Evolutionary conservation across 108 stramenopile species (phyloP), one percentile per base, ranked within the genome.

Genomic region (Conticribra weissflogii): DNA sequence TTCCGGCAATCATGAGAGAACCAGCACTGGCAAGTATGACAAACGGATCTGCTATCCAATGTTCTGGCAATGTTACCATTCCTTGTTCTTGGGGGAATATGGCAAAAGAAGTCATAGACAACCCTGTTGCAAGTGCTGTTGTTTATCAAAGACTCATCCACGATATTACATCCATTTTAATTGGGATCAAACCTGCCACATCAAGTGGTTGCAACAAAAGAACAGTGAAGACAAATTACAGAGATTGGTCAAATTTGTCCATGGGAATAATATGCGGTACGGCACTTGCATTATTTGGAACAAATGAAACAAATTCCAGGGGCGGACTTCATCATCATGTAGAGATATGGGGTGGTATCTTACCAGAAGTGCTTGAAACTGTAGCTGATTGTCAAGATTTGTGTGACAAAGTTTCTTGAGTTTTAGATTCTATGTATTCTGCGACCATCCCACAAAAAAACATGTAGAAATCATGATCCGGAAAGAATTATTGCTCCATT

Each of bases 201-300:
- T 22, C 51, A 52, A 52, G 51, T 52, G 51, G 51, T 52, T 23
- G 44, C 31, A 59, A 59, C 25, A 59, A 59, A 22, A 59, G 57
- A 33, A 15, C 31, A 30, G 21, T 59, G 5, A 59, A 32, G 23
- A 59, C 57, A 59, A 21, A n/a, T 30, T 52, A 52, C 51, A 63
- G 44, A 8, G 28, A 25, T n/a, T 28, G 30, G 24, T 12, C 46
- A 16, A 30, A 63, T 28, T 41, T 21, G 4, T n/a, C 16, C 3
- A 51, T 2, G 16, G 44, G 25, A 45, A 45, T 63, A 15, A 63
- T 51, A 30, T 15, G 19, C 24, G 15, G 44, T n/a, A 28, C 46
- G 2, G 45, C 41, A 7, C 21, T 22, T 4, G 51, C 51, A 14
- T 52, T 52, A 7, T 22, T 52, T 52, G 51, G 51, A 14, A 22